Conservation (phyloP, 2,329 filamentous ascomycete genomes). For the Dryadomyces sulphureus region DNA sequence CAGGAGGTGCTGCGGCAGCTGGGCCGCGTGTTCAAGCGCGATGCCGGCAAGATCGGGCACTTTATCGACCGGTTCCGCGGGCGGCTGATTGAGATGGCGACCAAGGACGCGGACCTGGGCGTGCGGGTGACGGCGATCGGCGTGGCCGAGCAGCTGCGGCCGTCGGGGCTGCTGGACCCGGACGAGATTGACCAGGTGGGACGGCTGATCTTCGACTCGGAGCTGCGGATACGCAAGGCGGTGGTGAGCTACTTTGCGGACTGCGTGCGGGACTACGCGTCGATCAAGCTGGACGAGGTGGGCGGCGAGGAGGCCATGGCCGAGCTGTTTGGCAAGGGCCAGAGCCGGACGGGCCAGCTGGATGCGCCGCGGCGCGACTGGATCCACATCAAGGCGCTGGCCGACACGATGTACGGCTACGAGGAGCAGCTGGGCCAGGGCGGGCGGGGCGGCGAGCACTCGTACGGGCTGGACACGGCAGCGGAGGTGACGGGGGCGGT, state of each 20-base stretch:
- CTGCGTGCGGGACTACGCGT: constrained; percentile 69
- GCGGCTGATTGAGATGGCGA: constrained; percentile 84
- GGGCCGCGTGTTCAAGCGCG: constrained; percentile 61
- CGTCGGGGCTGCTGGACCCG: constrained; percentile 76
- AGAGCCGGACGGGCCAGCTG: constrained; percentile 52
- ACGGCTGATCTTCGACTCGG: constrained; percentile 76
- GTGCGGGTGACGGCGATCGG: constrained; percentile 72
- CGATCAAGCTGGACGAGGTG: constrained; percentile 67
- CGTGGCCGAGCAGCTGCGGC: constrained; percentile 67
- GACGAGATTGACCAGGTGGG: constrained; percentile 82
- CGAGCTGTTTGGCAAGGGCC: constrained; percentile 54
- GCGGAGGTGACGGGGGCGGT: constrained; percentile 33
- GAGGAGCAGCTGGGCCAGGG: constrained; percentile 48
- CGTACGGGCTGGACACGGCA: constrained; percentile 19
- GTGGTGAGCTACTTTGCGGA: constrained; percentile 84
- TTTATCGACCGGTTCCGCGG: constrained; percentile 88
- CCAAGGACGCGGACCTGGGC: constrained; percentile 63
- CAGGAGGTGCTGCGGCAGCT: constrained; percentile 81
- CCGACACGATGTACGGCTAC: constrained; percentile 69
- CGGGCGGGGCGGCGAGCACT: constrained; percentile 12
- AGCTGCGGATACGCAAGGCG: constrained; percentile 71
- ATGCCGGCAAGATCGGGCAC: constrained; percentile 69
- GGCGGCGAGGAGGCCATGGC: constrained; percentile 65
- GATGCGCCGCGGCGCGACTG: constrained; percentile 66
- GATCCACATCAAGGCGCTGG: constrained; percentile 84